These are phyloP conservation scores for Paracoccidioides brasiliensis DNA, from an alignment of 2,329 filamentous ascomycete genomes.

Conservation along the genomic window DNA sequence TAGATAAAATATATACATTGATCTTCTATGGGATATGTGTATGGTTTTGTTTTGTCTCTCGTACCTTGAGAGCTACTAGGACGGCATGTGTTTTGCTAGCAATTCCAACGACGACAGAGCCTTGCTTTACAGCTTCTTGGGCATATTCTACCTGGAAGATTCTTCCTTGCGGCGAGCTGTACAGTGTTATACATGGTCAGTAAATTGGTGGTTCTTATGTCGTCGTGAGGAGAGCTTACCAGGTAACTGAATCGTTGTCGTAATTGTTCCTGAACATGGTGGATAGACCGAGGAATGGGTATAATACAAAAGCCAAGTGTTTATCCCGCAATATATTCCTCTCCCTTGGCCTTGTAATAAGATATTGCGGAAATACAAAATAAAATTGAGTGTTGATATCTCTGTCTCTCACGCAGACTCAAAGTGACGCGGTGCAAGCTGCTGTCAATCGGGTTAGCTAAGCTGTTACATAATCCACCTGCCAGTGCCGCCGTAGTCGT, in stretches of 20 bases:
- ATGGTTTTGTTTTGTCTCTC: slow-evolving; percentile 4
- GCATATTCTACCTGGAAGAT: slow-evolving; percentile 99
- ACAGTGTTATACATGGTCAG: neutral
- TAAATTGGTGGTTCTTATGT: neutral
- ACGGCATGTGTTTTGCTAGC: slow-evolving; percentile 97
- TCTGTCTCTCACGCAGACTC: neutral
- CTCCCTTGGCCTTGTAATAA: neutral
- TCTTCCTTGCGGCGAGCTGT: slow-evolving; percentile 90
- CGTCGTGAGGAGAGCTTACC: slow-evolving; percentile 47
- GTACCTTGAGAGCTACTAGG: slow-evolving; percentile 88
- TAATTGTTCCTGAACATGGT: slow-evolving; percentile 99
- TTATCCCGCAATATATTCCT: neutral
- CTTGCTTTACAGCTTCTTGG: slow-evolving; percentile 96
- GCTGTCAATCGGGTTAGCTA: neutral
- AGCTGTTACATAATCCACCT: neutral
- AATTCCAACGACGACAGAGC: slow-evolving; percentile 91
- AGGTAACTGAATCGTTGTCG: slow-evolving; percentile 99
- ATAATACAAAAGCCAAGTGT: neutral
- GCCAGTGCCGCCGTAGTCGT: neutral
- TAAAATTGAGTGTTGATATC: neutral
- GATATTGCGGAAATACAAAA: neutral
- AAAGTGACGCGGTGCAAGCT: neutral
- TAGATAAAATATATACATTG: neutral
- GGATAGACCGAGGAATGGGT: slow-evolving; percentile 16
- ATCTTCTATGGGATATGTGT: neutral